Evolutionary conservation across 2,329 filamentous ascomycete species (phyloP), one percentile per base, ranked within the genome.

Genomic region (Lasiodiplodia sp.): DNA sequence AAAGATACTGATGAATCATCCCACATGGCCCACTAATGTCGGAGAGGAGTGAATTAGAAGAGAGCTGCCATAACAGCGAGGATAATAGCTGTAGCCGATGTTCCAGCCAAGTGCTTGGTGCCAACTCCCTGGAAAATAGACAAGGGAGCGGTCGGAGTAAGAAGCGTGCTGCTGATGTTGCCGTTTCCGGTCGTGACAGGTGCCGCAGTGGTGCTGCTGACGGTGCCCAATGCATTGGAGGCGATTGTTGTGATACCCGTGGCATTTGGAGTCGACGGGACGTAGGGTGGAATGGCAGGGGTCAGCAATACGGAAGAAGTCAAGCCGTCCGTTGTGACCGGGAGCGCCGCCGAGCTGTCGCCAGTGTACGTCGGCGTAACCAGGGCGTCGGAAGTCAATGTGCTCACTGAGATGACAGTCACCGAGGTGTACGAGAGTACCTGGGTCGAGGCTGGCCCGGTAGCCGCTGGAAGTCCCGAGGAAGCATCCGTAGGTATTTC

Each of bases 131-230:
- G 38, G n/a, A 58, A 51, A 31, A 60, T 25, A n/a, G 65, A 37
- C 28, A 38, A 7, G 7, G 40, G 40, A 18, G 40, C 55, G 2
- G 53, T 67, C 16, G 65, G 53, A 14, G n/a, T 57, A 49, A 57
- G 40, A 31, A 51, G 7, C 12, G 40, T 52, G 65, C 65, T 67
- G 53, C 65, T 67, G 25, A 67, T 25, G 52, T 67, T 67, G n/a
- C 55, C 55, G 28, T 52, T 23, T 49, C 60, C 28, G n/a, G 60
- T 64, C 6, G 44, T 51, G 18, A 57, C 31, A n/a, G 47, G 28
- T 12, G 60, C 28, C 10, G 47, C 38, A 47, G 44, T 52, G 28
- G 47, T 37, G n/a, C 28, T 52, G 18, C 28, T 23, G 11, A 47
- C 6, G 38, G 60, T 37, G 8, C 11, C 44, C 60, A 38, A n/a